phyloP scores from a whole-genome alignment of 768 basidiomycete genomes.

The Lactarius vividus region DNA sequence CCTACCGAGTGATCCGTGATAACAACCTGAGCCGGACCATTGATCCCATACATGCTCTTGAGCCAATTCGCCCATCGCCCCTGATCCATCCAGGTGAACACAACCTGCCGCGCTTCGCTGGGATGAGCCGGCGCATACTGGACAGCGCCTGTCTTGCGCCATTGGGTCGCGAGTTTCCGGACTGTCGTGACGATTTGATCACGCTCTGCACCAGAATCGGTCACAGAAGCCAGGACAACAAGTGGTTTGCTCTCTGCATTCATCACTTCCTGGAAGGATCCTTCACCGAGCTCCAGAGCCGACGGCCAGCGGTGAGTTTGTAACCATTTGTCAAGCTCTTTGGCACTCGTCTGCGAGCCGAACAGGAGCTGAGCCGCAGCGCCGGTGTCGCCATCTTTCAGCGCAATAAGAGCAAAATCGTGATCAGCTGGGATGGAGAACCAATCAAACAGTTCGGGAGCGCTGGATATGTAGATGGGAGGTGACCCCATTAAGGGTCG shows the following conservation, averaged over 20 bases:
- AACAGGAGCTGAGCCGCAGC: conserved; percentile 46
- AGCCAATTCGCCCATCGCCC: conserved; percentile 85
- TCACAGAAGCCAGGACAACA: conserved; percentile 69
- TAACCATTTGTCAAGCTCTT: conserved; percentile 48
- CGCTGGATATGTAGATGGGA: conserved; percentile 44
- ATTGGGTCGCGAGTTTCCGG: conserved; percentile 53
- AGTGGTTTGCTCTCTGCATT: conserved; percentile 70
- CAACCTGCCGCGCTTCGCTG: conserved; percentile 48
- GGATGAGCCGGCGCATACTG: conserved; percentile 27
- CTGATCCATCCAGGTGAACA: conserved; percentile 89
- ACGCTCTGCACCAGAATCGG: conserved; percentile 32
- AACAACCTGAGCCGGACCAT: conserved; percentile 47
- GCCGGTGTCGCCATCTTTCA: conserved; percentile 56
- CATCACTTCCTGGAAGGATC: conserved; percentile 85
- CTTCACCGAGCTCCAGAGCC: conserved; percentile 67
- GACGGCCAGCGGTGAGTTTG: conserved; percentile 69
- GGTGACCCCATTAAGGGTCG: conserved; percentile 49
- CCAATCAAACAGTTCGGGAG: conserved; percentile 35
- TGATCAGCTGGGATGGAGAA: conserved; percentile 34
- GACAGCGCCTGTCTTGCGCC: conserved; percentile 47
- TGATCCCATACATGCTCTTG: conserved; percentile 86
- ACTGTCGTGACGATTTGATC: conserved; percentile 47
- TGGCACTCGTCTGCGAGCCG: conserved; percentile 19
- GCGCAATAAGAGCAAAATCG: conserved; percentile 63
- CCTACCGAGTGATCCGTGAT: conserved; percentile 78